Evolutionary conservation across 2,329 filamentous ascomycete species (phyloP).

Genomic region (Talaromyces marneffei): DNA sequence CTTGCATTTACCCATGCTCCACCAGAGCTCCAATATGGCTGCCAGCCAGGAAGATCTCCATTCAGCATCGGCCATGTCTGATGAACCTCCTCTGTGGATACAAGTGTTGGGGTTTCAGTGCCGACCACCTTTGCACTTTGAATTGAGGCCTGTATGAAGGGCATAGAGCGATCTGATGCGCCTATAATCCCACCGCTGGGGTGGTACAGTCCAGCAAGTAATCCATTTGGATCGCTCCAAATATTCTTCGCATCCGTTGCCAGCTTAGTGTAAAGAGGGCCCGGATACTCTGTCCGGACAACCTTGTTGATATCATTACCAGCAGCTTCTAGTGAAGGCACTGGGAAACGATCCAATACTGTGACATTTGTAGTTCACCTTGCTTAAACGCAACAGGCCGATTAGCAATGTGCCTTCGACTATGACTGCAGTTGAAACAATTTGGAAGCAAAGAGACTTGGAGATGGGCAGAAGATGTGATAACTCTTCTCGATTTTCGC

Average conservation of each 20-base stretch:
- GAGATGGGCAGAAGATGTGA: neutral
- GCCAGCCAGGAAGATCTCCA: conserved; percentile 24
- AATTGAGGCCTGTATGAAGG: conserved; percentile 13
- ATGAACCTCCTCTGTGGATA: conserved; percentile 27
- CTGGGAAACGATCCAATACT: conserved; percentile 43
- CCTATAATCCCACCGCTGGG: conserved; percentile 17
- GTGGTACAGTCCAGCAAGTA: conserved; percentile 11
- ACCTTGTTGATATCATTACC: conserved; percentile 51
- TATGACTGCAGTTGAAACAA: neutral
- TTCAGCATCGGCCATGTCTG: conserved; percentile 44
- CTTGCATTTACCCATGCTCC: conserved; percentile 19
- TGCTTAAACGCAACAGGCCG: neutral
- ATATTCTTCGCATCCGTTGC: neutral
- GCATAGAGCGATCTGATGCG: conserved; percentile 14
- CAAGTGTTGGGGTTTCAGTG: conserved; percentile 8
- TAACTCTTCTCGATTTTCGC: neutral
- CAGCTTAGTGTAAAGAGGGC: neutral
- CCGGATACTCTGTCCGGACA: conserved; percentile 16
- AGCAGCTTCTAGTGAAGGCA: conserved; percentile 45
- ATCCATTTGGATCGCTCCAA: conserved; percentile 1
- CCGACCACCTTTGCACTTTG: conserved; percentile 14
- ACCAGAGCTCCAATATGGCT: conserved; percentile 19
- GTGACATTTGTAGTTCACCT: conserved; percentile 34
- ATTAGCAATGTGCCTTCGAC: neutral
- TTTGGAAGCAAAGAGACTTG: neutral